Evolutionary conservation across 441 rosid genomes (phyloP).

Genomic region (Erodium texanum): DNA sequence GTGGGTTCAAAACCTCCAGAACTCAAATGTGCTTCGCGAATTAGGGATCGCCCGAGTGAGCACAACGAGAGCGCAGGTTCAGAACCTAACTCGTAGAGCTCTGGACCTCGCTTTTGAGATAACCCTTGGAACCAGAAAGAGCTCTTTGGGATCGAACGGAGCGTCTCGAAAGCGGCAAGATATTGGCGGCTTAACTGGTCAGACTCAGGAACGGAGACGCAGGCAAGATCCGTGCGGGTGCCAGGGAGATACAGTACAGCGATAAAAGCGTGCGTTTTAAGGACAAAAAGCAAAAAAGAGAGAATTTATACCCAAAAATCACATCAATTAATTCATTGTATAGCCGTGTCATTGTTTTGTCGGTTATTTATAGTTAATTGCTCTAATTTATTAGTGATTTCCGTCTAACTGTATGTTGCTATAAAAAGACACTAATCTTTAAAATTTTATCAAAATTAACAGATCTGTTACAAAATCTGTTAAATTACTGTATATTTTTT

Average conservation of each 20-base stretch:
- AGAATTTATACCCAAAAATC: too few relatives aligned
- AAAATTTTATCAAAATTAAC: too few relatives aligned
- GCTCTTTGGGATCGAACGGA: background rate
- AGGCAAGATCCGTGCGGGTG: background rate
- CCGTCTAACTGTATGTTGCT: too few relatives aligned
- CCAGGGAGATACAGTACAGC: background rate
- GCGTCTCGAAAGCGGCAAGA: background rate
- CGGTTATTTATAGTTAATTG: too few relatives aligned
- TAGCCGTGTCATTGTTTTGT: too few relatives aligned
- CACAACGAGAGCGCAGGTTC: background rate
- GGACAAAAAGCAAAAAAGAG: too few relatives aligned
- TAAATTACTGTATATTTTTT: too few relatives aligned
- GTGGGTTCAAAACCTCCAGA: background rate
- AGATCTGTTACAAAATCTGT: too few relatives aligned
- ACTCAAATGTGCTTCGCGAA: background rate
- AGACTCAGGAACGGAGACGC: background rate
- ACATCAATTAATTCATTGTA: too few relatives aligned
- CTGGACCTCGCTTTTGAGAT: background rate
- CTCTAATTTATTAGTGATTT: too few relatives aligned
- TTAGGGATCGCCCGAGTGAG: background rate
- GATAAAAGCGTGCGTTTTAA: background rate
- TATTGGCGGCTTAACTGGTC: background rate
- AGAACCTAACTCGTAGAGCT: background rate
- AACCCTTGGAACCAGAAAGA: background rate
- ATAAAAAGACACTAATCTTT: too few relatives aligned